phyloP scores from a whole-genome alignment of 1,284 basidiomycete species.

The Thecaphora thlaspeos region DNA sequence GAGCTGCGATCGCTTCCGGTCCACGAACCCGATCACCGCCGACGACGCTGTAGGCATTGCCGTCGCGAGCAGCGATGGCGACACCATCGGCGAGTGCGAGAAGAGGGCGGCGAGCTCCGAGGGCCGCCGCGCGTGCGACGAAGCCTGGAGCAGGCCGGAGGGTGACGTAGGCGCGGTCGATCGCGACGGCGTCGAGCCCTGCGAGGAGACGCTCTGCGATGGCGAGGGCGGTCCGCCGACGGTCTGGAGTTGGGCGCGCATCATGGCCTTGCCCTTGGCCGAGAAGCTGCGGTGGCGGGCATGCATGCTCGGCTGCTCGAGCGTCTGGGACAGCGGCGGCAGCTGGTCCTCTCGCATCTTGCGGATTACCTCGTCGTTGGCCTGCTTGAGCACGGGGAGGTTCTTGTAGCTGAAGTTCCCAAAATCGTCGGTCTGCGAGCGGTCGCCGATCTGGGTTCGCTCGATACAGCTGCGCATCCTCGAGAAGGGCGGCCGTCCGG shows the following conservation, averaged over 20 bases:
- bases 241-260: conserved; percentile 30
- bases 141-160: conserved; percentile 61
- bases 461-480: conserved; percentile 27
- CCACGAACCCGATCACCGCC: conserved; percentile 22
- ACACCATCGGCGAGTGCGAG: background rate
- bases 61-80: background rate
- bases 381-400: conserved; percentile 90
- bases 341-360: conserved; percentile 67
- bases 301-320: conserved; percentile 37
- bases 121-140: conserved; percentile 27
- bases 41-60: conserved; percentile 7
- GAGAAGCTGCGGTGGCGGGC: conserved; percentile 47
- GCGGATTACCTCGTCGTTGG: conserved; percentile 96
- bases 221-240: conserved; percentile 65
- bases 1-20: conserved; percentile 54
- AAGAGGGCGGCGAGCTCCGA: conserved; percentile 23
- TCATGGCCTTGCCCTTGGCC: conserved; percentile 32
- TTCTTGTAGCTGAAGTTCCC: conserved; percentile 99
- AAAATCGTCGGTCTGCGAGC: conserved; percentile 71
- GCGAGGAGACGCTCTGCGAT: conserved; percentile 86
- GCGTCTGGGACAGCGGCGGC: conserved; percentile 39
- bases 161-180: conserved; percentile 69
- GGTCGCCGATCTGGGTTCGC: conserved; percentile 16
- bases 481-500: conserved; percentile 58
- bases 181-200: conserved; percentile 84